Base-by-base conservation (phyloP, 306 rosid genomes). In the Sophora flavescens region DNA sequence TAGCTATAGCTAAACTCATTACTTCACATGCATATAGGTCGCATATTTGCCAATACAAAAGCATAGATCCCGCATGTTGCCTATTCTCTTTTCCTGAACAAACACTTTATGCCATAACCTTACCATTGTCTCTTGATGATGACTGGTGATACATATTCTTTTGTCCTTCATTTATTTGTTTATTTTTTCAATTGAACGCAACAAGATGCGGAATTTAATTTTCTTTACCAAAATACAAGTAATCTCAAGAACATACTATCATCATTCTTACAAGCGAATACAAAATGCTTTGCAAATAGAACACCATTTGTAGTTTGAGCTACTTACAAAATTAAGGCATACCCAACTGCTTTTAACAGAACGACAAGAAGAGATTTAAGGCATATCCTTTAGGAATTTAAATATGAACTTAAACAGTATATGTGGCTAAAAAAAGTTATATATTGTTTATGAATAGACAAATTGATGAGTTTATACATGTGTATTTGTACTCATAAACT, bases 11-110 rank as follows among this genome's bases (percentile, higher is more conserved):
- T 47, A 80, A 48, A 36, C 66, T 68, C 74, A 72, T 54, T 64
- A 54, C 22, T 80, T 65, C 45, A 72, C 79, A 72, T 63, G 59
- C 74, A 79, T 56, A 44, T 33, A 44, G 32, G 32, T 53, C 68
- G 7, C 76, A 32, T 66, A 54, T 67, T 77, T 67, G 61, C 60
- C 52, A 3, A 54, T 63, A 42, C 61, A 63, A 58, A 79, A 59
- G 32, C 63, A 17, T 54, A 42, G 78, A 54, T 72, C 45, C 18
- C 54, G 36, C 63, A 73, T 35, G 63, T 18, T 38, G 44, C 69
- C 1, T 33, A 4, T 56, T 32, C 8, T 61, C 15, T 9, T 22
- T 22, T 57, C 36, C 12, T 57, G 13, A 45, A 57, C 65, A 38
- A 69, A 33, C 4, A 36, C 68, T 54, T 63, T 56, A 28, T 63